Conservation (phyloP, 202 grass and related monocot species). For the Schoenoplectus tabernaemontani region DNA sequence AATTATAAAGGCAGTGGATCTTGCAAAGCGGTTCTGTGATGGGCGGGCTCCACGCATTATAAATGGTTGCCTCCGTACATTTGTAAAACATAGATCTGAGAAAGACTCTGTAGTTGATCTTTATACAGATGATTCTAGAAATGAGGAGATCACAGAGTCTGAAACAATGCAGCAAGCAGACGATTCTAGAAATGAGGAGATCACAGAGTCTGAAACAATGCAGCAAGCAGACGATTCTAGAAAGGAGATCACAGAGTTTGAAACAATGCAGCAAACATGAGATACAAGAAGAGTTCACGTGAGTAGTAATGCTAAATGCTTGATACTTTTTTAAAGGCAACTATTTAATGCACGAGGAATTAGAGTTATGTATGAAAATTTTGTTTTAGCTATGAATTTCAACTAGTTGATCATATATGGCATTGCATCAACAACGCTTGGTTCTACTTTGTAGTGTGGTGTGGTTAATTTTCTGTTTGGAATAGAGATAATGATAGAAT, state of each 20-base stretch:
- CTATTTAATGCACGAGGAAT: background rate
- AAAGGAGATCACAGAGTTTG: background rate
- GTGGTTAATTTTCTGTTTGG: conserved; percentile 1
- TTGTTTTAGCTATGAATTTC: background rate
- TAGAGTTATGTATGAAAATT: background rate
- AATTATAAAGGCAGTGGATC: conserved; percentile 69
- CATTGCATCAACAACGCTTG: background rate
- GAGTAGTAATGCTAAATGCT: background rate
- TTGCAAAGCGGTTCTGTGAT: conserved; percentile 91
- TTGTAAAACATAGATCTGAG: conserved; percentile 37
- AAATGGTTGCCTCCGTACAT: conserved; percentile 91
- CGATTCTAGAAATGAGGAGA: background rate
- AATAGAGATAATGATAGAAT: background rate
- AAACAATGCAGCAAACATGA: background rate
- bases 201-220: background rate
- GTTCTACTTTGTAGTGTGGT: too few species aligned
- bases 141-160: background rate
- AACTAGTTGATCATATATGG: too few species aligned
- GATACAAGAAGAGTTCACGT: background rate
- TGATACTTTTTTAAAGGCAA: too few species aligned
- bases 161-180: background rate
- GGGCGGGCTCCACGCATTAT: conserved; percentile 76
- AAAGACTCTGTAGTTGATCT: background rate
- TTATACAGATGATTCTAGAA: background rate
- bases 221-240: background rate